Conservation (phyloP, 2,329 filamentous ascomycete species). For the Diaporthe amygdali region DNA sequence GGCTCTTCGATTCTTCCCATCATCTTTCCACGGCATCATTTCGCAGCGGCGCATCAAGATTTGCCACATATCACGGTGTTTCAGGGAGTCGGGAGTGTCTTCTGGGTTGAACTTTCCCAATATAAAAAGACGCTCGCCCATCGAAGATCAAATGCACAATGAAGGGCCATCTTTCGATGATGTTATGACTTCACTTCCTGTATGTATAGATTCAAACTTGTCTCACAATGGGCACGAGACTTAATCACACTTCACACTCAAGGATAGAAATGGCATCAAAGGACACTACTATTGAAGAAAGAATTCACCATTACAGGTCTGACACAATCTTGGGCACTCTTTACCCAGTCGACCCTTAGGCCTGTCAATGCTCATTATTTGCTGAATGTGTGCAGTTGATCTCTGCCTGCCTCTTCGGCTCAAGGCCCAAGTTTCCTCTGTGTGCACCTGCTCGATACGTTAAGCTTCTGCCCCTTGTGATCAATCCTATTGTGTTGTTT, state of each 20-base stretch:
- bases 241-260: not conserved
- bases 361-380: not conserved
- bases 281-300: not conserved
- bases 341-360: not conserved
- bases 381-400: not conserved
- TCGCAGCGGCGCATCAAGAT: slow-evolving; percentile 7
- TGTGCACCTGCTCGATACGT: not conserved
- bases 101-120: slow-evolving; percentile 6
- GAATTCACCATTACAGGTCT: not conserved
- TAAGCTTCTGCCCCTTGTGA: no score
- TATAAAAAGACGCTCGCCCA: slow-evolving; percentile 6
- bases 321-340: not conserved
- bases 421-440: not conserved
- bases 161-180: slow-evolving; percentile 12
- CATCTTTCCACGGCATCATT: slow-evolving; percentile 11
- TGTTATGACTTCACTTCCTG: slow-evolving; percentile 8
- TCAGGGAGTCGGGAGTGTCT: slow-evolving; percentile 9
- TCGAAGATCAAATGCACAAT: slow-evolving; percentile 5
- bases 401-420: not conserved
- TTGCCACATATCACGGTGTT: slow-evolving; percentile 21
- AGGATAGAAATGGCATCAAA: slow-evolving; percentile 4
- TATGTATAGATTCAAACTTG: slow-evolving; percentile 19
- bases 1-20: slow-evolving; percentile 15
- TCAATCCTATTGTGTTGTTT: not conserved
- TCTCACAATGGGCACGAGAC: slow-evolving; percentile 10